Evolutionary conservation across 2,329 filamentous ascomycete species (phyloP).

Genomic region (Pestalotiopsis sp.): DNA sequence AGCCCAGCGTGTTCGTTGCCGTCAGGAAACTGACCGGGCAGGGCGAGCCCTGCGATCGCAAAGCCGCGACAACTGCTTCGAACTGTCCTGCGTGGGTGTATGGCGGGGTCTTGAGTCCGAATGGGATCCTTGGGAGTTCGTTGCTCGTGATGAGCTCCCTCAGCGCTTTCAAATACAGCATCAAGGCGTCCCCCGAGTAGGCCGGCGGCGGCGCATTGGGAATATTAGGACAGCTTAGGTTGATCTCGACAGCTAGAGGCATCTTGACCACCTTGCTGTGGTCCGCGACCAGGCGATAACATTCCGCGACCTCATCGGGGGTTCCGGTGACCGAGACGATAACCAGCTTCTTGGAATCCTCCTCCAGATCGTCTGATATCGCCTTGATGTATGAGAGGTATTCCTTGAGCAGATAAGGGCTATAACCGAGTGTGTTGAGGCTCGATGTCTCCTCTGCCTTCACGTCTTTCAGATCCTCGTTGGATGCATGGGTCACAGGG

Average conservation of each 20-base stretch:
- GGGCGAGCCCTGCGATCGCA: slow-evolving; percentile 35
- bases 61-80: slow-evolving; percentile 52
- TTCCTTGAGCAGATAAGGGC: slow-evolving; percentile 59
- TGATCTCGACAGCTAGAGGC: slow-evolving; percentile 72
- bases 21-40: slow-evolving; percentile 69
- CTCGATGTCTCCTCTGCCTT: slow-evolving; percentile 41
- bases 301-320: slow-evolving; percentile 56
- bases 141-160: slow-evolving; percentile 21
- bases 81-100: slow-evolving; percentile 75
- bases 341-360: slow-evolving; percentile 54
- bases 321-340: slow-evolving; percentile 74
- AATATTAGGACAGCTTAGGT: slow-evolving; percentile 81
- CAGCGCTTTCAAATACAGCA: slow-evolving; percentile 57
- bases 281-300: slow-evolving; percentile 53
- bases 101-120: slow-evolving; percentile 75
- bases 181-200: slow-evolving; percentile 57
- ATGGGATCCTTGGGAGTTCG: slow-evolving; percentile 32
- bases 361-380: slow-evolving; percentile 36
- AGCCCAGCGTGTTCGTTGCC: slow-evolving; percentile 74
- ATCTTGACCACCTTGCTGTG: slow-evolving; percentile 33
- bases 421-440: slow-evolving; percentile 77
- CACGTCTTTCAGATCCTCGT: slow-evolving; percentile 18
- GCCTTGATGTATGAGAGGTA: slow-evolving; percentile 62
- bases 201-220: slow-evolving; percentile 69
- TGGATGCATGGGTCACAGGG: slow-evolving; percentile 30